phyloP scores from a whole-genome alignment of 2,329 filamentous ascomycete genomes.

The Epichloe uncinata region DNA sequence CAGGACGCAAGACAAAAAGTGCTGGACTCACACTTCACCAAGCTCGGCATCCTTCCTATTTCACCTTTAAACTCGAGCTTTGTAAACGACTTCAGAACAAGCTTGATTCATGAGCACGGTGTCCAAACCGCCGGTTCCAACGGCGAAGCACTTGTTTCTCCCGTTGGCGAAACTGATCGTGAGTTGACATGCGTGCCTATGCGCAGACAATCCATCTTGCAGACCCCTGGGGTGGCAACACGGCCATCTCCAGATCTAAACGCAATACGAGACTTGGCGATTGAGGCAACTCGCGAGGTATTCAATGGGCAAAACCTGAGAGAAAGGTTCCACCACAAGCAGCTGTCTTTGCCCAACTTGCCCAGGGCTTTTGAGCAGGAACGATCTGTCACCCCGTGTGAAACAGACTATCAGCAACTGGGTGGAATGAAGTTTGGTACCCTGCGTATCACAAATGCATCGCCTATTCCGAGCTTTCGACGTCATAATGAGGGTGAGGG shows the following conservation, averaged over 20 bases:
- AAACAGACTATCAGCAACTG: constrained; percentile 43
- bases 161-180: neutral
- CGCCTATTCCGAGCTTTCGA: constrained; percentile 30
- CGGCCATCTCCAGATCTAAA: constrained; percentile 5
- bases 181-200: constrained; percentile 29
- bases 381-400: constrained; percentile 28
- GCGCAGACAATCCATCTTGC: constrained; percentile 34
- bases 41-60: neutral
- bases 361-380: constrained; percentile 8
- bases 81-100: constrained; percentile 8
- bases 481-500: neutral
- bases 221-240: constrained; percentile 38
- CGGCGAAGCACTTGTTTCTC: neutral
- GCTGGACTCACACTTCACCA: neutral
- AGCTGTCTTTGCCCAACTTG: constrained; percentile 21
- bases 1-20: neutral
- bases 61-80: constrained; percentile 2
- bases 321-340: constrained; percentile 8
- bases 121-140: neutral
- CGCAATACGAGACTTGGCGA: neutral
- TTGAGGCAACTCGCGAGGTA: no score
- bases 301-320: no score
- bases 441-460: constrained; percentile 48
- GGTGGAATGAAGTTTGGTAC: constrained; percentile 51
- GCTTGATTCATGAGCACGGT: neutral